Evolutionary conservation across 768 basidiomycete species (phyloP).

Genomic region (Trametes elegans): DNA sequence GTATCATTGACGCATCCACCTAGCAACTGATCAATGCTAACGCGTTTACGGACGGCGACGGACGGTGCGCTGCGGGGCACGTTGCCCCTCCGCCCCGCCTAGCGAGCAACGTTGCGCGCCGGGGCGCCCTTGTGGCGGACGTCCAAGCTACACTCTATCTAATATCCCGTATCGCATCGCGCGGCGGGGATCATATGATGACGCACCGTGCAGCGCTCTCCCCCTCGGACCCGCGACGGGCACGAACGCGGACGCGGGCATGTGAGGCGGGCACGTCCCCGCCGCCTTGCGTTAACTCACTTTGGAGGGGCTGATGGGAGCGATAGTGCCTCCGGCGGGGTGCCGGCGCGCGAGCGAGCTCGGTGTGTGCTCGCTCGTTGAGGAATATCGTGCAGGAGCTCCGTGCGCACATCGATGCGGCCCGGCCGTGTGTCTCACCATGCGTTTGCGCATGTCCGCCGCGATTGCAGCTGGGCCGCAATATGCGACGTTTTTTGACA

Average conservation of each 20-base stretch:
- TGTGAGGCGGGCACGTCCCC: constrained; percentile 6
- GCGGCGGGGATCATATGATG: constrained; percentile 14
- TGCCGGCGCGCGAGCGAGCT: not conserved
- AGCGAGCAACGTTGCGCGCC: not conserved
- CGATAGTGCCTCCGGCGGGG: constrained; percentile 1
- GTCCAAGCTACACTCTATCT: constrained; percentile 1
- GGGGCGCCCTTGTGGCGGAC: not conserved
- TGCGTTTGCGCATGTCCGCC: not conserved
- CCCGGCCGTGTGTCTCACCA: not conserved
- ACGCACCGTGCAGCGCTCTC: not conserved
- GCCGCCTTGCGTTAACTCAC: constrained; percentile 1
- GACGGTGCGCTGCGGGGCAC: not conserved
- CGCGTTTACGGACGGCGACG: not conserved
- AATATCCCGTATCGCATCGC: constrained; percentile 20
- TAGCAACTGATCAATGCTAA: constrained; percentile 12
- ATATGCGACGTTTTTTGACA: not conserved
- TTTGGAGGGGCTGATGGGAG: constrained; percentile 4
- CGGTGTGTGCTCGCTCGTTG: not conserved
- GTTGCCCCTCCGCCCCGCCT: not conserved
- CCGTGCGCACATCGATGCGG: constrained; percentile 1
- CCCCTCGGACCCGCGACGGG: too few species aligned
- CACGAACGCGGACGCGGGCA: not conserved
- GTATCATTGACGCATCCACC: not conserved
- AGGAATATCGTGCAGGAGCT: not conserved
- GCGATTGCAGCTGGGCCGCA: not conserved